Conservation (phyloP, 1,284 basidiomycete genomes). For the Pyrrhoderma lamaoense region DNA sequence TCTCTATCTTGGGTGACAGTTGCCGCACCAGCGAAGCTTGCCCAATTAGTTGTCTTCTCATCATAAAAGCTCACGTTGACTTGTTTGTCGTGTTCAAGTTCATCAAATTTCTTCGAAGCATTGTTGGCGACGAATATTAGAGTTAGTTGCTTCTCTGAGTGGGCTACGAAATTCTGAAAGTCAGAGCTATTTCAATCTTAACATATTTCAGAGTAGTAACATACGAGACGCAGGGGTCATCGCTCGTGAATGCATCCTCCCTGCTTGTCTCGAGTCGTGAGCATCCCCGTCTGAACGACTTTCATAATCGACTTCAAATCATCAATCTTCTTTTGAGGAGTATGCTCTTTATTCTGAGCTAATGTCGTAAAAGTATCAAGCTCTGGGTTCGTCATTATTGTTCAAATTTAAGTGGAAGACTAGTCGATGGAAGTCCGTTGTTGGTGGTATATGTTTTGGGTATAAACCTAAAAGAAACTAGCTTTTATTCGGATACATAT, state of each 20-base stretch:
- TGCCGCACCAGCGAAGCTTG: conserved; percentile 74
- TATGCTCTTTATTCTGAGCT: conserved; percentile 46
- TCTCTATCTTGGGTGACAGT: conserved; percentile 56
- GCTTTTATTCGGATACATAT: too few species aligned
- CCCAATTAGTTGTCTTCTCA: conserved; percentile 72
- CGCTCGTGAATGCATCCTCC: conserved; percentile 73
- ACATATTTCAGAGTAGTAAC: conserved; percentile 22
- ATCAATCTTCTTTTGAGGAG: conserved; percentile 58
- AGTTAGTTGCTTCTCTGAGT: conserved; percentile 39
- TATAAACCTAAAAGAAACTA: too few species aligned
- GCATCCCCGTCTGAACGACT: conserved; percentile 63
- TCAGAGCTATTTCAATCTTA: conserved; percentile 1
- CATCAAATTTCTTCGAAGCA: conserved; percentile 68
- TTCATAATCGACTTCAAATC: conserved; percentile 58
- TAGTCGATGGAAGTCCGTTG: too few species aligned
- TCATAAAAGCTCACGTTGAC: conserved; percentile 81
- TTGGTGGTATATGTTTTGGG: too few species aligned
- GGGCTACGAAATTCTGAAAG: conserved; percentile 31
- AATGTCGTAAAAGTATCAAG: conserved; percentile 64
- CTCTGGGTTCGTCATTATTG: conserved; percentile 10
- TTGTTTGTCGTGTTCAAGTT: conserved; percentile 67
- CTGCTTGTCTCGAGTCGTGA: conserved; percentile 75
- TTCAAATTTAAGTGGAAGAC: neutral
- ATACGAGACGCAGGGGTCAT: conserved; percentile 71
- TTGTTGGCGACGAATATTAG: conserved; percentile 77